Percentiles rank a stretch among this genome's conserved stretches.
Conservation (phyloP, 2,329 filamentous ascomycete genomes). For the Beauveria rudraprayagi region DNA sequence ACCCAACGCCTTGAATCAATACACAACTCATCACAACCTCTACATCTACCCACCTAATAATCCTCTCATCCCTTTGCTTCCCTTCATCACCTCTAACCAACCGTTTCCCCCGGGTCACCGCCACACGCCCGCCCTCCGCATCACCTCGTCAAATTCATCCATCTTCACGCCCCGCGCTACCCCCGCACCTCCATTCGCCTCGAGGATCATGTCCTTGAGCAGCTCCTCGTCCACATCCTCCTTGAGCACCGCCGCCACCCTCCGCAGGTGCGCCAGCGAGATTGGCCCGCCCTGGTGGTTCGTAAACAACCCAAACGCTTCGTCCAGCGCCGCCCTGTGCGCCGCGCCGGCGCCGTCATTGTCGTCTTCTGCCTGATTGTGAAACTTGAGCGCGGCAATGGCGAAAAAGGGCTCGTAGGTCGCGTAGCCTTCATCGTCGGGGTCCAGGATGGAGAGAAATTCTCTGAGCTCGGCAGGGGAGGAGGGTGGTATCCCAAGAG, state of each 20-base stretch:
- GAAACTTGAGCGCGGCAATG: constrained; percentile 80
- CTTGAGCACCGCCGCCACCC: constrained; percentile 72
- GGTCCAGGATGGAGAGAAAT: constrained; percentile 75
- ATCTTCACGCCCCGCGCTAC: constrained; percentile 62
- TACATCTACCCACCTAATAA: background rate
- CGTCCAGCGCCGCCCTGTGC: constrained; percentile 61
- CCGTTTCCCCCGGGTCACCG: constrained; percentile 37
- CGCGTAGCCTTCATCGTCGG: constrained; percentile 69
- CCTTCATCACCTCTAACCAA: background rate
- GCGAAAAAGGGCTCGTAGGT: constrained; percentile 76
- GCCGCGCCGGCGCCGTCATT: constrained; percentile 28
- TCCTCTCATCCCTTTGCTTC: background rate
- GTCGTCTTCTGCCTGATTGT: constrained; percentile 46
- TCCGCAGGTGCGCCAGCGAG: constrained; percentile 66
- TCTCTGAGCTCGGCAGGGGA: constrained; percentile 60
- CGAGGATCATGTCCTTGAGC: constrained; percentile 86
- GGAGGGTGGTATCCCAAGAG: constrained; percentile 67
- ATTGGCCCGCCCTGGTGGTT: constrained; percentile 52
- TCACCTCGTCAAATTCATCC: constrained; percentile 79
- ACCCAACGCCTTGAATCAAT: background rate
- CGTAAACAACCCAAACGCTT: constrained; percentile 77
- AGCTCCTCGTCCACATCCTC: constrained; percentile 78
- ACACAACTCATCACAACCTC: background rate
- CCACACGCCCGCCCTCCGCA: constrained; percentile 78
- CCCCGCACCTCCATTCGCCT: constrained; percentile 78